Conservation (phyloP, 495 filamentous ascomycete genomes). For the Xylaria palmicola region DNA sequence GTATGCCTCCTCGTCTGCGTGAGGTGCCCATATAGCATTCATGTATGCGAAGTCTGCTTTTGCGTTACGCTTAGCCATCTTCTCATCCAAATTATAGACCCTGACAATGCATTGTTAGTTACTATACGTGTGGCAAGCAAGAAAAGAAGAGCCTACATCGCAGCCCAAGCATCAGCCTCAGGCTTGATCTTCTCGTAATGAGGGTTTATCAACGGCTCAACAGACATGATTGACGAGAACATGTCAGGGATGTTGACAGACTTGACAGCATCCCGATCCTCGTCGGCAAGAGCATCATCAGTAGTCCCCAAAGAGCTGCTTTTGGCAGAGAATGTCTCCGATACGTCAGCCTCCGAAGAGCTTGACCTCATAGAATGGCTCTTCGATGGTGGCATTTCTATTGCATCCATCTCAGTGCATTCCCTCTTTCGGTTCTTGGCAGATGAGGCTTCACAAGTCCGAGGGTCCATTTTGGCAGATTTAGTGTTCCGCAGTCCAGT, state of each 20-base stretch:
- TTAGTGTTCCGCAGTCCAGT: neutral
- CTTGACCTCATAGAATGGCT: neutral
- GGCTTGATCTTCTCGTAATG: slow-evolving; percentile 1
- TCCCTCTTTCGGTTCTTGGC: neutral
- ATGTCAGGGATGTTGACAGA: slow-evolving; percentile 3
- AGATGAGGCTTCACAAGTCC: neutral
- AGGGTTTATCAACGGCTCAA: neutral
- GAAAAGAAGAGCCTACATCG: neutral
- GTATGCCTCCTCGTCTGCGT: neutral
- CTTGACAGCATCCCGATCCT: neutral
- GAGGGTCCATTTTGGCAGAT: neutral
- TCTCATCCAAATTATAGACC: neutral
- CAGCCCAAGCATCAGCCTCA: neutral
- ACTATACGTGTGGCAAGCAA: neutral
- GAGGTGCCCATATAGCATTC: neutral
- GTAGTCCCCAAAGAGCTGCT: neutral
- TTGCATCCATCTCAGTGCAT: neutral
- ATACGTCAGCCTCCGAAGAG: neutral
- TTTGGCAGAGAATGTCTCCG: neutral
- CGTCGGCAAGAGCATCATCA: neutral
- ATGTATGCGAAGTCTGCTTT: neutral
- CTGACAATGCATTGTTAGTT: neutral
- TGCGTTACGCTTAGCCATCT: neutral
- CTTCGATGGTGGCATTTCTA: neutral
- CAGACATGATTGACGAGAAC: slow-evolving; percentile 10